Evolutionary conservation across 192 early-diverging fungal genomes (phyloP), one percentile per base, ranked within the genome.

Genomic region (Coemansia sp.): DNA sequence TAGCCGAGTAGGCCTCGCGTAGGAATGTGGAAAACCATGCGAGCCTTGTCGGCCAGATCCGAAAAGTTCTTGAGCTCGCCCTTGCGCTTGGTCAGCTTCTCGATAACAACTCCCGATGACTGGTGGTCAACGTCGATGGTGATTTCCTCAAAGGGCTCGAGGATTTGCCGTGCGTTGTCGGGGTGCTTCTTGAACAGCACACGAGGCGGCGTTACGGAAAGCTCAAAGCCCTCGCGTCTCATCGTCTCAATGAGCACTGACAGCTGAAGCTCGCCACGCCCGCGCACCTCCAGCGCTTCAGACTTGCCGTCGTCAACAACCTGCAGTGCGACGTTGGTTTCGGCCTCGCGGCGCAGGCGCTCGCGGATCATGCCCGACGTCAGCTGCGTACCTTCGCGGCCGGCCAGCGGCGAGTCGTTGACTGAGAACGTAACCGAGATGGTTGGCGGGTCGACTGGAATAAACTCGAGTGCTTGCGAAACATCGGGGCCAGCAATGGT

Each of bases 211-310:
- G 90, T 90, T 7, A 94, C 89, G 32, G 89, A 90, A 27, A 94
- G 80, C 76, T 94, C 93, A 68, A 92, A 94, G 22, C 93, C 93
- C 78, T 94, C 93, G 24, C 93, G 88, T 31, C 93, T 86, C 93
- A 94, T 94, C 8, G 93, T 92, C 85, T 94, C 93, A 58, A 93
- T 93, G 39, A 94, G 80, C 9, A 94, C 91, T 22, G 91, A 91
- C 54, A 94, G 86, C 82, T 94, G 93, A 35, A 94, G 83, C 83
- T 94, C 93, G n/a, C 93, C 93, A 43, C 93, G 90, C 29, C 93
- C 93, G 49, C 88, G 88, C 38, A 94, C 93, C 77, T 94, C 93
- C 72, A 91, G 90, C 0, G 92, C 78, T 57, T 86, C 86, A 37
- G 92, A 90, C 67, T 76, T 86, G 47, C 86, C 85, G 36, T 84